Percentiles rank a stretch among this genome's conserved stretches.
phyloP scores from a whole-genome alignment of 148 eudicot genomes.

The Pharnaceum exiguum region DNA sequence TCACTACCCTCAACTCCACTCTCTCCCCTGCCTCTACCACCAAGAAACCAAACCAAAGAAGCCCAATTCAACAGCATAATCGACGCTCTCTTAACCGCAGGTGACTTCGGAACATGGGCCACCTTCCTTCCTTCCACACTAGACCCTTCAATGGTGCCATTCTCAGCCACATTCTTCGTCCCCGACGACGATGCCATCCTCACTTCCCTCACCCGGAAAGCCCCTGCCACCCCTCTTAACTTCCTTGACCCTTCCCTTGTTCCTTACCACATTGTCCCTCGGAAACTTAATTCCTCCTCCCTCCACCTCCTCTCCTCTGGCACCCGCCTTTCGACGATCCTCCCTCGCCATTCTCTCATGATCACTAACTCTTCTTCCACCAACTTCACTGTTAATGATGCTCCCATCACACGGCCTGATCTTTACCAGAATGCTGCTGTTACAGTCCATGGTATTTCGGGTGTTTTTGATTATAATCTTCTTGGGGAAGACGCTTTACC shows the following conservation, averaged over 20 bases:
- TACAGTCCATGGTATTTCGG: slow-evolving; percentile 40
- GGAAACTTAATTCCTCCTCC: slow-evolving; percentile 35
- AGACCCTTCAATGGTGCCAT: slow-evolving; percentile 25
- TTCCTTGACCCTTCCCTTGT: slow-evolving; percentile 8
- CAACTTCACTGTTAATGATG: slow-evolving; percentile 36
- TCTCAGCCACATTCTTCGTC: slow-evolving; percentile 45
- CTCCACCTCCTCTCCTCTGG: slow-evolving; percentile 25
- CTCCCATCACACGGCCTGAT: slow-evolving; percentile 36
- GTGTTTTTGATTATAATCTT: slow-evolving; percentile 33
- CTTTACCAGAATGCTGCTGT: slow-evolving; percentile 28
- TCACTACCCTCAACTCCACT: neutral
- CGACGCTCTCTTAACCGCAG: slow-evolving; percentile 30
- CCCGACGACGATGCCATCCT: slow-evolving; percentile 37
- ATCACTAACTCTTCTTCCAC: slow-evolving; percentile 28
- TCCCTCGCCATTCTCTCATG: slow-evolving; percentile 37
- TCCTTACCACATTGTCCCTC: slow-evolving; percentile 38
- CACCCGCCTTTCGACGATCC: slow-evolving; percentile 42
- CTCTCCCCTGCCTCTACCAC: neutral
- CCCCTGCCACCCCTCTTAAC: neutral
- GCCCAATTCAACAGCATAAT: slow-evolving; percentile 28
- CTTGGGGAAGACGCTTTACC: slow-evolving; percentile 19
- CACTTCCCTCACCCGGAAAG: slow-evolving; percentile 10
- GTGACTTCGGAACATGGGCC: slow-evolving; percentile 41
- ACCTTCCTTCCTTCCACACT: slow-evolving; percentile 22
- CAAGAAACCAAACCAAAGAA: neutral